Evolutionary conservation across 1,284 basidiomycete genomes (phyloP), one percentile per base, ranked within the genome.

Genomic region (Leccinum griseonigrum): DNA sequence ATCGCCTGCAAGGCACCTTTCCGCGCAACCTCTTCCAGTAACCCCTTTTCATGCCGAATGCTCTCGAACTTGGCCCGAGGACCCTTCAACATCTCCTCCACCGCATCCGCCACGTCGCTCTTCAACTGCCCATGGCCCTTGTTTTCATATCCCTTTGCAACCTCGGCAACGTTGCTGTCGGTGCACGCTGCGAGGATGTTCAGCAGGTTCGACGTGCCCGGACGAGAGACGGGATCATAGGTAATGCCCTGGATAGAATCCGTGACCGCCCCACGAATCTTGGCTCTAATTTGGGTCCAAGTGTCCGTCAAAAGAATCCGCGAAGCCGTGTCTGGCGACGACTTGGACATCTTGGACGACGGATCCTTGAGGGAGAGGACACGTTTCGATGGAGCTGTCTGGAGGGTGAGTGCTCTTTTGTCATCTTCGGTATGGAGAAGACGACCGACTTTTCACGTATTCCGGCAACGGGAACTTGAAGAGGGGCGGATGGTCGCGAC

Each of bases 291-390:
- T 69, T 85, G 76, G 3, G 78, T 71, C 1, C 84, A 74, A 0
- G 83, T 77, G 72, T 98, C 96, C 18, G 93, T 97, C 46, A 98
- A 81, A 60, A 94, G 79, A 67, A 98, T 94, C 32, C 95, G 89
- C 1, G 94, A 95, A n/a, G 84, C 78, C 1, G 84, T 67, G 70
- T 93, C 87, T 0, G 89, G 90, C 0, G 92, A 26, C 22, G 22
- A 26, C 22, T 26, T 26, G 22, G 22, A 26, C 2, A 26, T 26
- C 22, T 26, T 26, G 10, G 88, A 84, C 0, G 81, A 79, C 1
- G 95, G 93, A 72, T 97, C 91, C 60, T 87, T 88, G 13, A 98
- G 85, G 3, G 94, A 96, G 8, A 97, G 83, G 16, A 95, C 80
- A 58, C 92, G 85, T 71, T 85, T 86, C 1, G 87, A 88, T 0